Conservation (phyloP, 169 alveolate species). For the Ichthyophthirius multifiliis region DNA sequence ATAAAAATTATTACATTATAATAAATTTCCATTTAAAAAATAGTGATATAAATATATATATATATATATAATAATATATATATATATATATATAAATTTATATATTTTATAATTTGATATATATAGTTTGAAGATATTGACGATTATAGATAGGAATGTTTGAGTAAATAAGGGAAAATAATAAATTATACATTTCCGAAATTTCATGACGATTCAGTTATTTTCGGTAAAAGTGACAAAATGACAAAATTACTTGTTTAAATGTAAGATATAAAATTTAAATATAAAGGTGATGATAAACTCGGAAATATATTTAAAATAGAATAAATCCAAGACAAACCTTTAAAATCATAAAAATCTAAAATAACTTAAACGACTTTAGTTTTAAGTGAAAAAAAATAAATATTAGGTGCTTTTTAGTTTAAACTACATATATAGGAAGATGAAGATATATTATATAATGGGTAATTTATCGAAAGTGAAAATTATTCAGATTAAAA, state of each 20-base stretch:
- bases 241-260: not conserved
- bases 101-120: not conserved
- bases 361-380: no score
- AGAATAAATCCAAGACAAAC: not conserved
- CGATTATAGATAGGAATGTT: not conserved
- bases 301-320: constrained; percentile 13
- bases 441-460: no score
- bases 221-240: constrained; percentile 7
- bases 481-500: no score
- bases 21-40: not conserved
- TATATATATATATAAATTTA: not conserved
- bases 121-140: not conserved
- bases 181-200: constrained; percentile 27
- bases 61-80: not conserved
- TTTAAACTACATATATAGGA: no score
- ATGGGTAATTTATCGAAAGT: no score
- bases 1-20: constrained; percentile 5
- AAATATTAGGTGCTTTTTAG: no score
- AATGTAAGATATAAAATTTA: constrained; percentile 12
- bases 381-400: not conserved
- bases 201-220: constrained; percentile 20
- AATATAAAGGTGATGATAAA: not conserved
- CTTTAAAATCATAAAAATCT: not conserved
- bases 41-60: no score
- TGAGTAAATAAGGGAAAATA: constrained; percentile 5